Conservation (phyloP, 306 rosid genomes). For the Dalbergia oliveri region DNA sequence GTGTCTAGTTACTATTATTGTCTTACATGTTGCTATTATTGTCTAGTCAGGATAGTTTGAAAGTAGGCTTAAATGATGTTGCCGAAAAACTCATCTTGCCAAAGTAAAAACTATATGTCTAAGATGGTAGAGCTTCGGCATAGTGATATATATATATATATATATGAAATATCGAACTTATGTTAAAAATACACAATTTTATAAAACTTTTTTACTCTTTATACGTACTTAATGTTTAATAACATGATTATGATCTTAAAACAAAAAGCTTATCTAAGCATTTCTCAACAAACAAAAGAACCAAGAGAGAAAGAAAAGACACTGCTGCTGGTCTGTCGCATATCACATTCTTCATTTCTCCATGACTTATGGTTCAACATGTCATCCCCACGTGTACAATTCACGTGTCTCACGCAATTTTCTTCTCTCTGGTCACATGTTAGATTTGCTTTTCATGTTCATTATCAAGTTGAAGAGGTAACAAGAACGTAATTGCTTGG, state of each 20-base stretch:
- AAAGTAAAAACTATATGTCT: too few relatives aligned
- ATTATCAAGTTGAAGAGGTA: constrained; percentile 38
- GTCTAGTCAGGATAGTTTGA: too few relatives aligned
- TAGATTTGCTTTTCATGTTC: constrained; percentile 18
- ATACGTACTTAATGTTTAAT: too few relatives aligned
- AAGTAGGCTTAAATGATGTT: too few relatives aligned
- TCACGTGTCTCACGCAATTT: constrained; percentile 48
- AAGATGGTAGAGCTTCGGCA: too few relatives aligned
- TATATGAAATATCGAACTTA: constrained; percentile 25
- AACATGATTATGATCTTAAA: not conserved
- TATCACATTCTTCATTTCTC: not conserved
- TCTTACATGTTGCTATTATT: too few relatives aligned
- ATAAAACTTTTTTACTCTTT: too few relatives aligned
- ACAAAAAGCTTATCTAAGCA: not conserved
- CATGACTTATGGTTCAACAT: constrained; percentile 3
- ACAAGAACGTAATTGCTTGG: constrained; percentile 48
- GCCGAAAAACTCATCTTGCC: too few relatives aligned
- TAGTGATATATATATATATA: too few relatives aligned
- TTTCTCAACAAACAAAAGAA: constrained; percentile 25
- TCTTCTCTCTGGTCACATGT: constrained; percentile 33
- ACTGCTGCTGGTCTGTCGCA: not conserved
- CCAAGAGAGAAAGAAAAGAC: constrained; percentile 36
- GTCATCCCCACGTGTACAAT: constrained; percentile 46
- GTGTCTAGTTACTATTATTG: too few relatives aligned
- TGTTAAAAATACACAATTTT: not conserved